Evolutionary conservation across 1,284 basidiomycete genomes (phyloP).

Genomic region (Heliocybe sulcata): DNA sequence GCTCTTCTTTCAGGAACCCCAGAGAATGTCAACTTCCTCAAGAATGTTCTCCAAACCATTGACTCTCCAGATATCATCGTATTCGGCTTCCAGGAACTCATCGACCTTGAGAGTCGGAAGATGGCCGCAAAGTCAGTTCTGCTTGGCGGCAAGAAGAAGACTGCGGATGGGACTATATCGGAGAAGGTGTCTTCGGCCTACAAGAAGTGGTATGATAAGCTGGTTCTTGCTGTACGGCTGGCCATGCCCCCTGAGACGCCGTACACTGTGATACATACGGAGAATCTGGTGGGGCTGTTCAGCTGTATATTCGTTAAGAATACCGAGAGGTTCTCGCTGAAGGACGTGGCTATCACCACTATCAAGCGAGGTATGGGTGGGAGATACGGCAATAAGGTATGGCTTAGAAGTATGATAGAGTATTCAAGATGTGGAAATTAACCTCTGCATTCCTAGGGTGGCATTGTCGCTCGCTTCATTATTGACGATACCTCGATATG

Average conservation of each 20-base stretch:
- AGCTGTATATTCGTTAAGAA: slow-evolving; percentile 82
- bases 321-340: slow-evolving; percentile 48
- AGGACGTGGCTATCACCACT: slow-evolving; percentile 69
- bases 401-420: slow-evolving; percentile 12
- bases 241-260: slow-evolving; percentile 61
- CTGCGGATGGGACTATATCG: slow-evolving; percentile 55
- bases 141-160: slow-evolving; percentile 67
- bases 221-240: slow-evolving; percentile 66
- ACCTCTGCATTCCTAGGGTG: slow-evolving; percentile 51
- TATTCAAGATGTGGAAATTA: not conserved
- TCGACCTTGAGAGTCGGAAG: slow-evolving; percentile 88
- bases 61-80: slow-evolving; percentile 83
- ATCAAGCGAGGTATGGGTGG: slow-evolving; percentile 92
- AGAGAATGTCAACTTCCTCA: slow-evolving; percentile 69
- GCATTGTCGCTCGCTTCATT: slow-evolving; percentile 84
- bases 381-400: slow-evolving; percentile 91
- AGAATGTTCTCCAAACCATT: slow-evolving; percentile 62
- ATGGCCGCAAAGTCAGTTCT: slow-evolving; percentile 88
- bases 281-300: slow-evolving; percentile 89
- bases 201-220: slow-evolving; percentile 80
- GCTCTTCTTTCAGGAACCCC: slow-evolving; percentile 52
- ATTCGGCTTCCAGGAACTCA: slow-evolving; percentile 94
- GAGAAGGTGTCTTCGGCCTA: slow-evolving; percentile 83
- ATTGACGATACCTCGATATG: slow-evolving; percentile 90
- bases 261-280: slow-evolving; percentile 79